Evolutionary conservation across 2,329 filamentous ascomycete genomes (phyloP), one percentile per base, ranked within the genome.

Genomic region (Pseudohalonectria lignicola): DNA sequence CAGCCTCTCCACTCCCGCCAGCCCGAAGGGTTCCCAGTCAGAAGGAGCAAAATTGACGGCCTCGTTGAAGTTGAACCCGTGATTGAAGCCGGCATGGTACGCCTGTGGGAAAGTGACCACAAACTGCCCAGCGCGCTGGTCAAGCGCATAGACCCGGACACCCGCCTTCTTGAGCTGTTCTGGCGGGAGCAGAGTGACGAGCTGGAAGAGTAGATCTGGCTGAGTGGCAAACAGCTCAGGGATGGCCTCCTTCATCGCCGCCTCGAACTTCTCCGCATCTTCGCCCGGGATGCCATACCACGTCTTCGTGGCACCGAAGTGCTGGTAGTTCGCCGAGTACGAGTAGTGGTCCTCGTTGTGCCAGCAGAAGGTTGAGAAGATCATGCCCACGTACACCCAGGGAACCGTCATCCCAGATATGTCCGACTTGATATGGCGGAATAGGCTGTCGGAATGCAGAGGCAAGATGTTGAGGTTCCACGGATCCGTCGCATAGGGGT

Each of bases 361-460:
- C 92, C 92, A 98, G 60, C 92, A 98, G 54, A 98, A 98, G 0
- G 92, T 96, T 0, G 92, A 98, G 56, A 98, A 98, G 29, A 94
- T 93, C 92, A 98, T 98, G 44, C 92, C 92, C 4, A 98, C 92
- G 54, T 98, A 98, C 4, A 98, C 78, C 92, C 92, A 98, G 1
- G 92, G 92, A 7, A 98, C 90, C 0, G 92, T 98, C 92, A 98
- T 98, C 28, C 92, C 92, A 2, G 92, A 96, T 38, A 98, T 93
- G 53, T 98, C 92, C 0, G 90, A 86, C 57, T 96, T 96, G 67
- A 98, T 96, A 50, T 98, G 86, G 35, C 90, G 77, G 65, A 98
- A 98, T 1, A 98, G 67, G 34, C 88, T 95, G 37, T 96, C 90
- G 1, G 82, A 78, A 47, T 94, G 81, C 37, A 96, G 77, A 0